Conservation (phyloP, 116 monocot species). For the Trichopus zeylanicus region DNA sequence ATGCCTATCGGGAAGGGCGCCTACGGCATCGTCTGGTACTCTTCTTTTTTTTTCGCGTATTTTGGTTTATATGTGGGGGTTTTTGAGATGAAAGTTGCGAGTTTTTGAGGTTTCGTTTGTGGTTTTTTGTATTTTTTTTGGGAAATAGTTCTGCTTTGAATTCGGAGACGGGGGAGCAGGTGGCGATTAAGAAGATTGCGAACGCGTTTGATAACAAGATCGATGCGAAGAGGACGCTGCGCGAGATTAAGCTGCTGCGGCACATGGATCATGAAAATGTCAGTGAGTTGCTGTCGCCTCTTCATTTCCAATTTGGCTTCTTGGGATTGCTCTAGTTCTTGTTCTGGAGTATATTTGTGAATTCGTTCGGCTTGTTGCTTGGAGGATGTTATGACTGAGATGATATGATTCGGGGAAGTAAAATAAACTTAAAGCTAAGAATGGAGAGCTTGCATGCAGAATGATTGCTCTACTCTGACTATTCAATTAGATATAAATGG, state of each 20-base stretch:
- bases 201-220: slow-evolving; percentile 79
- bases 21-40: slow-evolving; percentile 69
- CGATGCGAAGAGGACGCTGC: slow-evolving; percentile 65
- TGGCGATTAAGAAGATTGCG: slow-evolving; percentile 77
- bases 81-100: neutral
- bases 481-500: too few relatives aligned
- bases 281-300: slow-evolving; percentile 2
- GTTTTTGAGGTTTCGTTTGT: neutral
- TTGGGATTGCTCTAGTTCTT: too few relatives aligned
- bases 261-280: slow-evolving; percentile 86
- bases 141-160: slow-evolving; percentile 50
- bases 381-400: too few relatives aligned
- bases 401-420: too few relatives aligned
- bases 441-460: too few relatives aligned
- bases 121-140: neutral
- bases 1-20: slow-evolving; percentile 77
- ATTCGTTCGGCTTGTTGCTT: too few relatives aligned
- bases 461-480: too few relatives aligned
- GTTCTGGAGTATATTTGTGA: too few relatives aligned
- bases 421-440: too few relatives aligned
- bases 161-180: slow-evolving; percentile 66
- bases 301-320: neutral
- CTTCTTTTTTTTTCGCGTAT: neutral
- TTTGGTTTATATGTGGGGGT: neutral
- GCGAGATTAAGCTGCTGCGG: slow-evolving; percentile 69